These are phyloP conservation scores for Pholiota molesta DNA, from an alignment of 768 basidiomycete genomes.

Conservation along the genomic window DNA sequence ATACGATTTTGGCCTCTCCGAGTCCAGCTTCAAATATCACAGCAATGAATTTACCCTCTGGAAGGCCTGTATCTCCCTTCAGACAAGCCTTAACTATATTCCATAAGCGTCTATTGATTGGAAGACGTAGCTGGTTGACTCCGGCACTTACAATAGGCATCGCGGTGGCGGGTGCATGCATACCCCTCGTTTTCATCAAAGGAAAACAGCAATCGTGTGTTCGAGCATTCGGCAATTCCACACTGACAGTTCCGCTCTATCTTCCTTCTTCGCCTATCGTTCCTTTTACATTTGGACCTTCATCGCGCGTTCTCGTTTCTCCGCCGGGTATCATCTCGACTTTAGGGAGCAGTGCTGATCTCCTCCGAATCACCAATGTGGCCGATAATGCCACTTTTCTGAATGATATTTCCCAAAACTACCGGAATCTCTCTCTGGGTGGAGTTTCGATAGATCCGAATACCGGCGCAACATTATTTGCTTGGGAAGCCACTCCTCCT, in stretches of 20 bases:
- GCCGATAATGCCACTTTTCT: conserved; percentile 64
- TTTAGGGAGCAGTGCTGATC: conserved; percentile 44
- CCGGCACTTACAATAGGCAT: conserved; percentile 56
- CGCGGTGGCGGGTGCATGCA: conserved; percentile 63
- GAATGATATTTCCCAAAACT: conserved; percentile 50
- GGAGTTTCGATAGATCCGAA: conserved; percentile 65
- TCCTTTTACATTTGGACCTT: conserved; percentile 29
- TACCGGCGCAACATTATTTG: conserved; percentile 56
- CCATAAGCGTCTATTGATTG: conserved; percentile 67
- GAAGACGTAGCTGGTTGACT: conserved; percentile 70
- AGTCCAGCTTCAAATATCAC: conserved; percentile 20
- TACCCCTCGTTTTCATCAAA: conserved; percentile 68
- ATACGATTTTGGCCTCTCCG: conserved; percentile 21
- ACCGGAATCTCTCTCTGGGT: conserved; percentile 60
- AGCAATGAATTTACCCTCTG: conserved; percentile 46
- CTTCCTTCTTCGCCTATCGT: conserved; percentile 51
- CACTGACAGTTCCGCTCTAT: conserved; percentile 48
- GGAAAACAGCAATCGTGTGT: conserved; percentile 56
- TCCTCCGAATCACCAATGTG: conserved; percentile 43
- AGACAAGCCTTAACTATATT: conserved; percentile 74
- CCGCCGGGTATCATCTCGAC: conserved; percentile 55
- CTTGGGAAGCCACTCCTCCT: conserved; percentile 72
- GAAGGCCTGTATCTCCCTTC: conserved; percentile 57
- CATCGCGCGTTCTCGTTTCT: conserved; percentile 46
- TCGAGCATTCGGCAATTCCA: conserved; percentile 36